A percentile compares a stretch with the other conserved stretches of the same genome.
Conservation (phyloP, 2,329 filamentous ascomycete species). For the Colletotrichum musae region DNA sequence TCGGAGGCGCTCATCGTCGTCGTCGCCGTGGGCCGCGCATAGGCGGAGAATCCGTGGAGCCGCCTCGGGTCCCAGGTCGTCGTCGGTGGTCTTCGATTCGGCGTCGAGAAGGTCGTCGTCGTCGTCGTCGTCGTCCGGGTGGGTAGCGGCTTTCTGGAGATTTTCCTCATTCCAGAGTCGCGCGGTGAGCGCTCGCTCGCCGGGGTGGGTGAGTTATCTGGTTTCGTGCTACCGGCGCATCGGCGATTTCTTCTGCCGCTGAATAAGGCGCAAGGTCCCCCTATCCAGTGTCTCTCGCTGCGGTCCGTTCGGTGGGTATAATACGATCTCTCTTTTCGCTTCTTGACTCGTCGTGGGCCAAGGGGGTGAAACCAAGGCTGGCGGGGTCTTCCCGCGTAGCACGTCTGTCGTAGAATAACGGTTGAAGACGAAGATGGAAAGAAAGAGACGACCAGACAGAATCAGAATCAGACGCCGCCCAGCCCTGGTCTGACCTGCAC, state of each 20-base stretch:
- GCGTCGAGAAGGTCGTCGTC: neutral
- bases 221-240: slow-evolving; percentile 22
- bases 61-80: neutral
- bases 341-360: slow-evolving; percentile 10
- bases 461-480: neutral
- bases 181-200: neutral
- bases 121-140: neutral
- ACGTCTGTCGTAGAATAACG: too few relatives aligned
- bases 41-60: neutral
- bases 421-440: neutral
- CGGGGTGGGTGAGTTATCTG: too few relatives aligned
- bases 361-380: too few relatives aligned
- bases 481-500: neutral
- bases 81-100: neutral
- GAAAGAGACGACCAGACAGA: neutral
- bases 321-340: neutral
- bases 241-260: slow-evolving; percentile 20
- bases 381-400: too few relatives aligned
- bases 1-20: slow-evolving; percentile 36
- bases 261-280: slow-evolving; percentile 4
- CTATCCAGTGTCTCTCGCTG: neutral
- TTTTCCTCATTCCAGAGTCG: neutral
- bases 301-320: neutral
- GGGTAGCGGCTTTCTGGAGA: slow-evolving; percentile 11
- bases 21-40: slow-evolving; percentile 19